Base-by-base conservation (phyloP, 331 rosid genomes). In the Spiraea crenata region DNA sequence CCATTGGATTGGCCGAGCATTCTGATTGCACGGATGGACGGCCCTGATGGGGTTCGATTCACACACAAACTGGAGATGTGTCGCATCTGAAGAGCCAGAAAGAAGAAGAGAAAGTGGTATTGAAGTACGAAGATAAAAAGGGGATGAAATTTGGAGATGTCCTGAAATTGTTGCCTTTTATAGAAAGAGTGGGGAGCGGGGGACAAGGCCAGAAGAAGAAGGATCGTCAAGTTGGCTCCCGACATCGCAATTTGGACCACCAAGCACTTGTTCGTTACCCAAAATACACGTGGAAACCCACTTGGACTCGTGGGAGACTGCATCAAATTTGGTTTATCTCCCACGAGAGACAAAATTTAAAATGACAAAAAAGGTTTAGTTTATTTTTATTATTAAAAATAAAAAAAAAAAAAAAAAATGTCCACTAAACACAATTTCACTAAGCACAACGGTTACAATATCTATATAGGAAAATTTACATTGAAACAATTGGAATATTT, bases 21-120 rank as follows among this genome's bases (percentile, higher is more conserved):
- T 15, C 7, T 19, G 9, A 16, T 47, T 34, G 7, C 2, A 12
- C 5, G 31, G 11, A 48, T 4, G 19, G 56, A 67, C 72, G 69
- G 73, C 11, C 3, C 3, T 12, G 65, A 31, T 31, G 60, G 79
- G 67, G 63, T 69, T 70, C 9, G 77, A 81, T 69, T 73, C 82
- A 35, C 67, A 47, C 79, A 63, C 74, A 63, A 77, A 77, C 82
- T 81, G 40, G 77, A 5, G 79, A 73, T 57, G 40, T 31, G 76
- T 15, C 82, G 76, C 84, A 15, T 44, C 58, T 55, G 38, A 14
- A 3, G 16, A 31, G 25, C 31, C 40, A 56, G 25, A 12, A 15
- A 47, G 15, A 3, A 9, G 2, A 38, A 68, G 55, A 15, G 17
- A 38, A 41, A 7, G 2, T 10, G 56, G 10, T 11, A 65, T 20